Evolutionary conservation across 2,329 filamentous ascomycete species (phyloP), one percentile per base, ranked within the genome.

Genomic region (Pseudodiploospora longispora): DNA sequence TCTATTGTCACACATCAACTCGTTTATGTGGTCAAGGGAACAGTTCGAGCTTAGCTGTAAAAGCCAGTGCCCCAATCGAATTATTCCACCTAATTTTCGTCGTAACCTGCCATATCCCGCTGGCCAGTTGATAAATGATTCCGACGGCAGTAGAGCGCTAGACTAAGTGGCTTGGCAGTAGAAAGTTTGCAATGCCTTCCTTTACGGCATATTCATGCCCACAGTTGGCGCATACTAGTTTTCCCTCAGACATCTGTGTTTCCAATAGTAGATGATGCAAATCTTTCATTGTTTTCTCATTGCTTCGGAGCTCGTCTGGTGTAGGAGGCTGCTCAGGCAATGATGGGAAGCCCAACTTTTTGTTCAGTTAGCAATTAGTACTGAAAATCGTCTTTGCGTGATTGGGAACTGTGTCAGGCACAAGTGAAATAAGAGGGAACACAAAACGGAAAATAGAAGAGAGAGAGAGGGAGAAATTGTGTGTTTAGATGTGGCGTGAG

Each of bases 101-200:
- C 38, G 7, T 30, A 19, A 19, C 7, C 19, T 19, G 19, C 19
- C 19, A 19, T 19, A 19, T 19, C 19, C 19, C 19, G 19, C 19
- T 19, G 19, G 19, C 19, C 19, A 19, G 19, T 19, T 19, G 19
- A 19, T 19, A 19, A 19, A 19, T 19, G 19, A 19, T 19, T 19
- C 19, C 19, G 19, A 19, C 19, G 2, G 19, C 19, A 19, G 19
- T 19, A 3, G 19, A 19, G 19, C 36, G 28, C 66, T 61, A 80
- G 38, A 90, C 93, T 65, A 98, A 68, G 70, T 98, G 93, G 57
- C 85, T 93, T 9, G 93, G 93, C 54, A 98, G 68, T 60, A 98
- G 68, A 59, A 98, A 98, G 66, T 97, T 97, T 47, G 89, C 88
- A 63, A 97, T 95, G 5, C 93, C 93, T 67, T 98, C 91, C 62